phyloP scores from a whole-genome alignment of 805 yeast species.

The Sugiyamaella boreocaroliniensis region DNA sequence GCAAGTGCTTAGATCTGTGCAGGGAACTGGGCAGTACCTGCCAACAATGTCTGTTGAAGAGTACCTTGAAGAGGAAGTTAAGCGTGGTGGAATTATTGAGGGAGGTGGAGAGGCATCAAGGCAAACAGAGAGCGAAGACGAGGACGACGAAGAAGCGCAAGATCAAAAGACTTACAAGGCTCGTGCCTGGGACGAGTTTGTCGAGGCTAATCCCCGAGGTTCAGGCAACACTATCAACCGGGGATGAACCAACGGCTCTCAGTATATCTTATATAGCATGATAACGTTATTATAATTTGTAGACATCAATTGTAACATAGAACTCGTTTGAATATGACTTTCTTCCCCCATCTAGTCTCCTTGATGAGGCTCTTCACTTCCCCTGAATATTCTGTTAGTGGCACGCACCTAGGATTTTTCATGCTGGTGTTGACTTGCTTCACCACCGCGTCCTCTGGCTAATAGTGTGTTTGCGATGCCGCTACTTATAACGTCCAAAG shows the following conservation, averaged over 20 bases:
- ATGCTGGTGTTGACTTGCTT: neutral
- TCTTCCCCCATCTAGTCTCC: neutral
- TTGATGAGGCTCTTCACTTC: neutral
- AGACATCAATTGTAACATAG: neutral
- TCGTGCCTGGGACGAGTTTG: slow-evolving; percentile 90
- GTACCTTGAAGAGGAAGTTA: slow-evolving; percentile 75
- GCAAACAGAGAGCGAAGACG: slow-evolving; percentile 41
- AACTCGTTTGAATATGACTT: neutral
- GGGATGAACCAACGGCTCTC: slow-evolving; percentile 35
- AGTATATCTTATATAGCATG: no score
- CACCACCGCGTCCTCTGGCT: neutral
- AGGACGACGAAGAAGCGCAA: slow-evolving; percentile 54
- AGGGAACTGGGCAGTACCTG: slow-evolving; percentile 84
- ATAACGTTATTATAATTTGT: no score
- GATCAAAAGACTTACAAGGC: slow-evolving; percentile 66
- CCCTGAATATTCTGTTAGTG: neutral
- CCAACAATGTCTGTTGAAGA: slow-evolving; percentile 97
- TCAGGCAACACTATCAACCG: slow-evolving; percentile 78
- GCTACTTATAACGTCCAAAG: slow-evolving; percentile 8
- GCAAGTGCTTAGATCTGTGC: slow-evolving; percentile 56
- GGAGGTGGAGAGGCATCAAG: slow-evolving; percentile 26
- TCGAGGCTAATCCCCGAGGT: slow-evolving; percentile 78
- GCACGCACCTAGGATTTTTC: neutral
- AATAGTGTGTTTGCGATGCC: neutral
- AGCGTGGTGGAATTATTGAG: slow-evolving; percentile 66